Percentiles rank a stretch among this genome's conserved stretches.
Conservation (phyloP, 2,329 filamentous ascomycete genomes). For the Pseudocercospora pini-densiflorae region DNA sequence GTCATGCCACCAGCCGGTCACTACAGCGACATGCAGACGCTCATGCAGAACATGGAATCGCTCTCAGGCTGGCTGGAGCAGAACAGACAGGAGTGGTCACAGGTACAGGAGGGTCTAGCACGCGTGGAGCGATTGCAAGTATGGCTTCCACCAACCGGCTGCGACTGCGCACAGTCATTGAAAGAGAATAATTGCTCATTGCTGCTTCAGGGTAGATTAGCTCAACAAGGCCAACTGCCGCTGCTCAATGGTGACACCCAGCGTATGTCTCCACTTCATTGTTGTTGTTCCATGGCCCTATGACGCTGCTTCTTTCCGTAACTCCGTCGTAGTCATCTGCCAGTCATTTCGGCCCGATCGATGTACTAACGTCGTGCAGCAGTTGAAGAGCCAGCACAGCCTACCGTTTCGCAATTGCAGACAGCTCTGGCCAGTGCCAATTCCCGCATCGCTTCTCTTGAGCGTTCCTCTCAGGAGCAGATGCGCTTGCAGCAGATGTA, state of each 20-base stretch:
- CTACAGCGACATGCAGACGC: slow-evolving; percentile 44
- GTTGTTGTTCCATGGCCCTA: not conserved
- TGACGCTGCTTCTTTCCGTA: not conserved
- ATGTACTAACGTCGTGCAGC: slow-evolving; percentile 17
- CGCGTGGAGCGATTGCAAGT: slow-evolving; percentile 36
- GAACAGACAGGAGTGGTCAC: slow-evolving; percentile 41
- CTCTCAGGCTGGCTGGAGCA: slow-evolving; percentile 41
- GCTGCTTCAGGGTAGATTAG: slow-evolving; percentile 28
- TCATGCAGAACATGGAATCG: slow-evolving; percentile 43
- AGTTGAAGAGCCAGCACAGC: slow-evolving; percentile 27
- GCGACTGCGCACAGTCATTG: not conserved
- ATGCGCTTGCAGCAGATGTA: slow-evolving; percentile 41
- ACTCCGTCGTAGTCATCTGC: not conserved
- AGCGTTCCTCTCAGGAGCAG: slow-evolving; percentile 33
- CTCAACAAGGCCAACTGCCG: slow-evolving; percentile 29
- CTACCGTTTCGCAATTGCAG: slow-evolving; percentile 38
- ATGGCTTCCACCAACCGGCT: slow-evolving; percentile 15
- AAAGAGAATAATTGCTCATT: slow-evolving; percentile 15
- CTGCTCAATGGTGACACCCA: slow-evolving; percentile 30
- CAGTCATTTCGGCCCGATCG: not conserved
- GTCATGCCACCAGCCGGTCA: slow-evolving; percentile 44
- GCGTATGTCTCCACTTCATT: slow-evolving; percentile 23
- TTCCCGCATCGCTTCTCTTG: slow-evolving; percentile 34
- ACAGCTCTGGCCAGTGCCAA: slow-evolving; percentile 34
- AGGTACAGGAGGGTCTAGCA: slow-evolving; percentile 39